Evolutionary conservation across 768 basidiomycete genomes (phyloP).

Genomic region (Arthromyces matolae): DNA sequence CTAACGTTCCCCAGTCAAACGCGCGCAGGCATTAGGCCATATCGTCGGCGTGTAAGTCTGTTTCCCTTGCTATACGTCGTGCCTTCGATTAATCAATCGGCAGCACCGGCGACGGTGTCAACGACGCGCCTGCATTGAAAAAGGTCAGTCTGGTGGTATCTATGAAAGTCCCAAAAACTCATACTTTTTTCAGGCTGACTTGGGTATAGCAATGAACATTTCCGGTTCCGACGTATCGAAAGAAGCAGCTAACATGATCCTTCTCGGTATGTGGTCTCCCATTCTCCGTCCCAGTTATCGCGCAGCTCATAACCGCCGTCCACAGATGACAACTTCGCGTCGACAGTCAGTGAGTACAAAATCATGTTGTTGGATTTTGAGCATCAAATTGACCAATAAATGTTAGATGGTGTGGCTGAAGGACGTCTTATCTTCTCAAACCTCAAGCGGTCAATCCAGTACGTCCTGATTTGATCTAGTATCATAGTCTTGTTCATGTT

Average conservation of each 20-base stretch:
- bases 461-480: no score
- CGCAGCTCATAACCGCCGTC: background rate
- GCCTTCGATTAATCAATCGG: background rate
- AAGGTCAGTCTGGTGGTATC: slow-evolving; percentile 30
- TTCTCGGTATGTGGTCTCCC: slow-evolving; percentile 42
- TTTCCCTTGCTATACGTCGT: background rate
- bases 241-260: slow-evolving; percentile 73
- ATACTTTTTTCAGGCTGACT: slow-evolving; percentile 44
- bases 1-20: slow-evolving; percentile 46
- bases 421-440: slow-evolving; percentile 70
- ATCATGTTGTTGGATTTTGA: background rate
- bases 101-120: slow-evolving; percentile 71
- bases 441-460: slow-evolving; percentile 69
- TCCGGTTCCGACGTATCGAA: slow-evolving; percentile 73
- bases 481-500: background rate
- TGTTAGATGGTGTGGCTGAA: slow-evolving; percentile 60
- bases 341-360: slow-evolving; percentile 56
- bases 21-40: slow-evolving; percentile 65
- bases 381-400: background rate
- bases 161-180: background rate
- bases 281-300: background rate
- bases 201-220: slow-evolving; percentile 75
- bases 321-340: slow-evolving; percentile 68
- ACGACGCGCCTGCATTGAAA: slow-evolving; percentile 69
- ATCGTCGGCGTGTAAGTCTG: slow-evolving; percentile 71